Evolutionary conservation across 148 eudicot genomes (phyloP).

Genomic region (Fagopyrum tataricum): DNA sequence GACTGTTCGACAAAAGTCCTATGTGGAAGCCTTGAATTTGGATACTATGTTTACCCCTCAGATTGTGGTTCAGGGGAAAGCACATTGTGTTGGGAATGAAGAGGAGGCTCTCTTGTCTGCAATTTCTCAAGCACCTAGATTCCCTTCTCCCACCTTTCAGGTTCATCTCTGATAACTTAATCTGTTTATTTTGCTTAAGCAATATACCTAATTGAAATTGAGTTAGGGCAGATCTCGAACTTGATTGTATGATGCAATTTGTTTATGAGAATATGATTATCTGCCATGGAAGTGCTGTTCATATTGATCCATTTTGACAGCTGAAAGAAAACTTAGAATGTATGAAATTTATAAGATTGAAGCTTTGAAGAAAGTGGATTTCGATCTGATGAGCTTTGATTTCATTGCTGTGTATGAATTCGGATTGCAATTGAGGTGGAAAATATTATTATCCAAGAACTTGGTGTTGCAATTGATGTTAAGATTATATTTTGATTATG

Average conservation of each 20-base stretch:
- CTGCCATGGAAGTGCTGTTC: no score
- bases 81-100: slow-evolving; percentile 63
- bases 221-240: no score
- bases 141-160: slow-evolving; percentile 63
- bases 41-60: slow-evolving; percentile 88
- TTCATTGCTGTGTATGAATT: neutral
- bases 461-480: neutral
- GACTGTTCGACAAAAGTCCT: slow-evolving; percentile 84
- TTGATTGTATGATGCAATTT: no score
- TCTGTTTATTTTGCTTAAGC: neutral
- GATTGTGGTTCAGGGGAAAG: slow-evolving; percentile 62
- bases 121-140: slow-evolving; percentile 42
- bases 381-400: neutral
- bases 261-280: no score
- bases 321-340: no score
- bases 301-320: no score
- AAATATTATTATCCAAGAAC: neutral
- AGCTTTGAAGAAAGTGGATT: neutral
- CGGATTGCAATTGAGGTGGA: neutral
- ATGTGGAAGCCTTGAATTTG: slow-evolving; percentile 54
- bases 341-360: neutral
- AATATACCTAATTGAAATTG: no score
- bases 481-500: no score
- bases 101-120: slow-evolving; percentile 42
- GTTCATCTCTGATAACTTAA: slow-evolving; percentile 20